Conservation (phyloP, 371 early-diverging fungal species). For the Lichtheimia corymbifera region DNA sequence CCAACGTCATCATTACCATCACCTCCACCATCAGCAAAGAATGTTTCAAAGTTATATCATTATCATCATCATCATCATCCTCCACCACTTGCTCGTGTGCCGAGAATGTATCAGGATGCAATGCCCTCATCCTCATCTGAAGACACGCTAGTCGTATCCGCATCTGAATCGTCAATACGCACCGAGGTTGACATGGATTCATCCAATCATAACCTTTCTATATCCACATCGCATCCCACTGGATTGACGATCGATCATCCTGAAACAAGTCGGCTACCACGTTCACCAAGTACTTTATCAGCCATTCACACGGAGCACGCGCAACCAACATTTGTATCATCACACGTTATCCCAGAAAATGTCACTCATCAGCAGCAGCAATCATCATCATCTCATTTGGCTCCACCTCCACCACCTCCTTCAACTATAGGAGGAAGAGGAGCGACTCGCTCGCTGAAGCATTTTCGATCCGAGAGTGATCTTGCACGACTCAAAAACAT, state of each 20-base stretch:
- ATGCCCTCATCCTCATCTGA: too few species aligned
- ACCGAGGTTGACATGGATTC: too few species aligned
- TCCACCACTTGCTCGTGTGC: background rate
- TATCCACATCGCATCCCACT: too few species aligned
- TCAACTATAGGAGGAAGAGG: background rate
- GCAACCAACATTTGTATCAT: constrained; percentile 35
- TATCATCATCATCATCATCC: background rate
- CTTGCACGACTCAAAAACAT: constrained; percentile 21
- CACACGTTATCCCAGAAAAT: too few species aligned
- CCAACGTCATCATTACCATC: too few species aligned
- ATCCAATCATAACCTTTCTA: too few species aligned
- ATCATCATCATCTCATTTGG: background rate
- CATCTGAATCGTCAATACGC: too few species aligned
- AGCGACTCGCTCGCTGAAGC: constrained; percentile 17
- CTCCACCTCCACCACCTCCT: background rate
- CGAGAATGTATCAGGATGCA: too few species aligned
- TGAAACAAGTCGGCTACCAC: background rate
- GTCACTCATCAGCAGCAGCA: background rate
- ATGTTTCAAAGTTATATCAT: too few species aligned
- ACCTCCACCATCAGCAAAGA: too few species aligned
- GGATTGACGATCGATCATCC: too few species aligned
- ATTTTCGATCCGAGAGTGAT: constrained; percentile 42
- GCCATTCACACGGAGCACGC: constrained; percentile 37
- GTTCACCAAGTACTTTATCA: constrained; percentile 12
- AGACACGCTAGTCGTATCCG: too few species aligned